Evolutionary conservation across 2,329 filamentous ascomycete genomes (phyloP).

Genomic region (Huntiella savannae): DNA sequence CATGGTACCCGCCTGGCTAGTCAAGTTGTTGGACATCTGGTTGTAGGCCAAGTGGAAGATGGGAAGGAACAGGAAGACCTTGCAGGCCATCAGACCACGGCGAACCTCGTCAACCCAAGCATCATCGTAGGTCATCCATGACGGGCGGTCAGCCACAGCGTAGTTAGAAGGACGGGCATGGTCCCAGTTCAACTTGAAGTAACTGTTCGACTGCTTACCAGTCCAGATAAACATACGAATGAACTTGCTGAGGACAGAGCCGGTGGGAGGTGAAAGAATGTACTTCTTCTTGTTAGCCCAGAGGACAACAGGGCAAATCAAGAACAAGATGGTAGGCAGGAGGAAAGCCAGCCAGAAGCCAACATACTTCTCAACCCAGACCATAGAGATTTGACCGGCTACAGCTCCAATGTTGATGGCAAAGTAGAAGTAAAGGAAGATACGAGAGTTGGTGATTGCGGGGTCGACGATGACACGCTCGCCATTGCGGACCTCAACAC

Average conservation of each 20-base stretch:
- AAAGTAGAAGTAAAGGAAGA: conserved; percentile 44
- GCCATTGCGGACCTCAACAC: conserved; percentile 36
- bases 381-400: conserved; percentile 42
- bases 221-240: conserved; percentile 39
- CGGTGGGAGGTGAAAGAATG: conserved; percentile 44
- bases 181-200: conserved; percentile 50
- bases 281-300: conserved; percentile 42
- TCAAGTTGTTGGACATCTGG: conserved; percentile 41
- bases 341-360: conserved; percentile 58
- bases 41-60: conserved; percentile 41
- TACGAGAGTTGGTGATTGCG: conserved; percentile 45
- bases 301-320: conserved; percentile 41
- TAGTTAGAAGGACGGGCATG: conserved; percentile 47
- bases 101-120: conserved; percentile 64
- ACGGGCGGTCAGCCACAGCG: conserved; percentile 33
- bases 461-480: conserved; percentile 55
- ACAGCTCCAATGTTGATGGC: conserved; percentile 48
- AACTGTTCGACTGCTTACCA: conserved; percentile 42
- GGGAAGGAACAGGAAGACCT: conserved; percentile 51
- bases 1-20: conserved; percentile 48
- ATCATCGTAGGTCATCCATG: conserved; percentile 70
- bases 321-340: conserved; percentile 47
- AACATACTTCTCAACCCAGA: conserved; percentile 56
- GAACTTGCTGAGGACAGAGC: conserved; percentile 52
- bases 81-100: conserved; percentile 49